These are phyloP conservation scores for Blastobotrys ciferrii DNA, from an alignment of 1,139 yeast species.

Conservation along the genomic window DNA sequence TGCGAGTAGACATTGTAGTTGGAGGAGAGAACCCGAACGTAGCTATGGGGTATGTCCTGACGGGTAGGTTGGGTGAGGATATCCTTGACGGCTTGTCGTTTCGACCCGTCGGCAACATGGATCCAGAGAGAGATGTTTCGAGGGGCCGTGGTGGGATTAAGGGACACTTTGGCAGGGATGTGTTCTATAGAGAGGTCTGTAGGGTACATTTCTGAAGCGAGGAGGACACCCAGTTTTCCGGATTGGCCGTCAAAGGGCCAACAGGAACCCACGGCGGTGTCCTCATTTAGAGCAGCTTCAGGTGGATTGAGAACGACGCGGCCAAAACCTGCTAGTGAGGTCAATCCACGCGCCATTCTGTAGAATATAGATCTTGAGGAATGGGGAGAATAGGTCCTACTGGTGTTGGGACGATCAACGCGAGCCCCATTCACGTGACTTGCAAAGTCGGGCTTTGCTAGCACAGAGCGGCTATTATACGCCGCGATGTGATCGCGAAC, in stretches of 20 bases:
- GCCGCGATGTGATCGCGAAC: constrained; percentile 16
- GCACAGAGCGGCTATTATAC: constrained; percentile 12
- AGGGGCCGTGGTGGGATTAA: constrained; percentile 35
- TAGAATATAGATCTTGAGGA: constrained; percentile 20
- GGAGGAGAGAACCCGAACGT: constrained; percentile 29
- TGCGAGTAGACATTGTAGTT: constrained; percentile 31
- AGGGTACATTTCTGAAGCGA: constrained; percentile 29
- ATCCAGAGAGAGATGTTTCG: constrained; percentile 34
- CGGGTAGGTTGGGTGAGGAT: constrained; percentile 7
- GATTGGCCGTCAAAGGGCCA: constrained; percentile 38
- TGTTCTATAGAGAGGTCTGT: constrained; percentile 36
- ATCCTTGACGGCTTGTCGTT: constrained; percentile 2
- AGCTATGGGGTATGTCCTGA: constrained; percentile 14
- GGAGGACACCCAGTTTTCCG: constrained; percentile 33
- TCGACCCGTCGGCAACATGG: constrained; percentile 24
- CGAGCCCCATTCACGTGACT: constrained; percentile 33
- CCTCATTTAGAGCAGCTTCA: constrained; percentile 30
- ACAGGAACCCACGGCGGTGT: constrained; percentile 34
- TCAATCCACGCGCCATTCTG: constrained; percentile 20
- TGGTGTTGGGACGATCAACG: constrained; percentile 31
- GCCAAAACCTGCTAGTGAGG: constrained; percentile 28
- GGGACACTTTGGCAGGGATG: constrained; percentile 29
- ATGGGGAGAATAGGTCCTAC: constrained; percentile 29
- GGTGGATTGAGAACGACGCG: constrained; percentile 28
- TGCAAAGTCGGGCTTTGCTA: constrained; percentile 35